Conservation (phyloP, 805 yeast genomes). For the Kuraishia ogatae region DNA sequence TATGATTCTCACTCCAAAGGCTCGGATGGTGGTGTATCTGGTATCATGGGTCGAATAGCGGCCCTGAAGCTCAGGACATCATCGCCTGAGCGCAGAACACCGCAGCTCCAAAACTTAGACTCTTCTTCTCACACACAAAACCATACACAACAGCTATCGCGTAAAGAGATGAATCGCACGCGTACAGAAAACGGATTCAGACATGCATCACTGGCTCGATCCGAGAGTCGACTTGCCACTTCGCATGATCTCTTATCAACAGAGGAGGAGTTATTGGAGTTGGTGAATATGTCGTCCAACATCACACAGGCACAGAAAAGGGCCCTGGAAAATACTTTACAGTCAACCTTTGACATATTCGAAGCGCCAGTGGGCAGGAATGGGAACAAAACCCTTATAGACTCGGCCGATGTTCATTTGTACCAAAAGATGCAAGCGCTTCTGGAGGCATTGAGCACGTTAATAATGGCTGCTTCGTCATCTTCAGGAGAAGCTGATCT, state of each 20-base stretch:
- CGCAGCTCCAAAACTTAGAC: neutral
- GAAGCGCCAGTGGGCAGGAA: conserved; percentile 6
- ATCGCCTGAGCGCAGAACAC: neutral
- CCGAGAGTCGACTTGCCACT: neutral
- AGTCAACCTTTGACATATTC: conserved; percentile 17
- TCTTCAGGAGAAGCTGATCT: neutral
- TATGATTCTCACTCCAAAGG: neutral
- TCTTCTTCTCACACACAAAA: neutral
- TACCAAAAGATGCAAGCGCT: conserved; percentile 23
- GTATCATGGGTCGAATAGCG: neutral
- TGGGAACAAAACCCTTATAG: conserved; percentile 16
- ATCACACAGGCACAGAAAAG: conserved; percentile 9
- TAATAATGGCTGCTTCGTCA: conserved; percentile 16
- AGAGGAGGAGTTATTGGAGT: conserved; percentile 18
- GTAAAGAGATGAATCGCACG: neutral
- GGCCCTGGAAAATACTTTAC: conserved; percentile 13
- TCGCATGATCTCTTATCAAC: conserved; percentile 19
- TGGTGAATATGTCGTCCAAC: conserved; percentile 11
- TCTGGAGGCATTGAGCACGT: conserved; percentile 21
- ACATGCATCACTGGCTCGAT: neutral
- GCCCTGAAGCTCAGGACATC: conserved; percentile 3
- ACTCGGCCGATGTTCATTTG: conserved; percentile 15
- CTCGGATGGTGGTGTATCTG: neutral
- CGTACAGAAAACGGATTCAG: neutral
- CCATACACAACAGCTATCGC: neutral